Percentiles rank a stretch among this genome's conserved stretches.
Evolutionary conservation across 2,329 filamentous ascomycete genomes (phyloP).

Genomic region (Nothophaeocryptopus gaeumannii): DNA sequence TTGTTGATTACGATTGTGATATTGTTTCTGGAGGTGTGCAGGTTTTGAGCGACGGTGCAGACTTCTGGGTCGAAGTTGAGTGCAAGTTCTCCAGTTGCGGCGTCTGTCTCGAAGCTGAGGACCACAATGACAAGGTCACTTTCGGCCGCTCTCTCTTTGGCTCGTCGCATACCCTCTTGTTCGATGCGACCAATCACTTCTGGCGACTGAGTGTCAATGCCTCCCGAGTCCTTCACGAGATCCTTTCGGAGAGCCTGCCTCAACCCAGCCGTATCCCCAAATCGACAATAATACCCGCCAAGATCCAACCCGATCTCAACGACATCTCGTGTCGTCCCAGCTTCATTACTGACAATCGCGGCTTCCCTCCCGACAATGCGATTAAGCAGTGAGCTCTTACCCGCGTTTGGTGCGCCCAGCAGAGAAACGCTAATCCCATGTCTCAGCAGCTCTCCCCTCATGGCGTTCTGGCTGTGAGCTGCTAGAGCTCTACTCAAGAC

Average conservation of each 20-base stretch:
- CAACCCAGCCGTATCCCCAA: slow-evolving; percentile 92
- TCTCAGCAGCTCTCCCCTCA: slow-evolving; percentile 77
- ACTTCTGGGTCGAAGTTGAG: slow-evolving; percentile 54
- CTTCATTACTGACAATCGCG: slow-evolving; percentile 89
- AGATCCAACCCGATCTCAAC: slow-evolving; percentile 90
- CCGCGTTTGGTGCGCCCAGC: slow-evolving; percentile 86
- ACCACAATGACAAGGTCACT: slow-evolving; percentile 85
- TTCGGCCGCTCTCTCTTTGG: slow-evolving; percentile 73
- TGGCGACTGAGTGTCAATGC: slow-evolving; percentile 9
- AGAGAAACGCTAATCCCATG: slow-evolving; percentile 83
- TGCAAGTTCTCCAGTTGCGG: slow-evolving; percentile 11
- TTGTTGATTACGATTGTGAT: slow-evolving; percentile 63
- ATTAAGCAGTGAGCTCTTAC: slow-evolving; percentile 93
- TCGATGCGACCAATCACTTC: slow-evolving; percentile 69
- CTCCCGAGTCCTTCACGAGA: not conserved
- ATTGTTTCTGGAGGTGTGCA: slow-evolving; percentile 49
- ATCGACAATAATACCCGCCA: slow-evolving; percentile 83
- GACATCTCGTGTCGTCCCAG: slow-evolving; percentile 90
- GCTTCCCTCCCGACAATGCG: slow-evolving; percentile 85
- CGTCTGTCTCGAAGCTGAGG: slow-evolving; percentile 63
- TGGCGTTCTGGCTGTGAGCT: slow-evolving; percentile 71
- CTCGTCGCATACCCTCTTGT: slow-evolving; percentile 83
- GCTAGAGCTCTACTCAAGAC: slow-evolving; percentile 62
- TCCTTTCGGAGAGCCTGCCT: slow-evolving; percentile 39
- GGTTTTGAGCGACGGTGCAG: slow-evolving; percentile 51